These are phyloP conservation scores for Colletotrichum karsti DNA, from an alignment of 2,329 filamentous ascomycete genomes.

Conservation along the genomic window DNA sequence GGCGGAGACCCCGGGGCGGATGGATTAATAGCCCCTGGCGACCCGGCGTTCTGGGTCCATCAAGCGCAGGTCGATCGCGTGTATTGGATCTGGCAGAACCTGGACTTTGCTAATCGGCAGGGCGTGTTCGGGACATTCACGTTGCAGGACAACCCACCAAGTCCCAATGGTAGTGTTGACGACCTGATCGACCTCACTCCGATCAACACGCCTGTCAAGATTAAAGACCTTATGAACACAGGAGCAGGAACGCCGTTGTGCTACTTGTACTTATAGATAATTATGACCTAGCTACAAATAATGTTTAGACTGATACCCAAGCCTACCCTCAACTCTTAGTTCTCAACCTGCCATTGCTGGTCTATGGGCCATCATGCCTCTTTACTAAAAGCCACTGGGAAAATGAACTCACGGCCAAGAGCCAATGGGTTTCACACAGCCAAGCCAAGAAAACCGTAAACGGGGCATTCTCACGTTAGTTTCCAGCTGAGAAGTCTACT, in stretches of 20 bases:
- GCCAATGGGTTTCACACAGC: too few species aligned
- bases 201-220: constrained; percentile 43
- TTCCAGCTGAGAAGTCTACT: too few species aligned
- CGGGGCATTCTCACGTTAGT: too few species aligned
- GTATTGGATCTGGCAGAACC: constrained; percentile 59
- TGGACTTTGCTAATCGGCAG: constrained; percentile 47
- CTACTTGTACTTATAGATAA: constrained; percentile 46
- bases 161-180: constrained; percentile 50
- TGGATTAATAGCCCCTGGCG: constrained; percentile 51
- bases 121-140: constrained; percentile 52
- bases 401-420: too few species aligned
- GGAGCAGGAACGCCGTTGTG: constrained; percentile 50
- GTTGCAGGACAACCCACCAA: constrained; percentile 48
- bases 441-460: too few species aligned
- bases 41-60: constrained; percentile 56
- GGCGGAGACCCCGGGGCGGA: constrained; percentile 57
- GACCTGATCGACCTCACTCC: constrained; percentile 43
- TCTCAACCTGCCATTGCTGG: too few species aligned
- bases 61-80: constrained; percentile 55
- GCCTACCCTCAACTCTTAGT: background rate
- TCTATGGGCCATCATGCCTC: too few species aligned
- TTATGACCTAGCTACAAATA: background rate
- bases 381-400: too few species aligned
- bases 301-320: background rate
- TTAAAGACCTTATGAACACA: constrained; percentile 48